These are phyloP conservation scores for Aureobasidium sp. DNA, from an alignment of 2,329 filamentous ascomycete genomes.

Conservation along the genomic window DNA sequence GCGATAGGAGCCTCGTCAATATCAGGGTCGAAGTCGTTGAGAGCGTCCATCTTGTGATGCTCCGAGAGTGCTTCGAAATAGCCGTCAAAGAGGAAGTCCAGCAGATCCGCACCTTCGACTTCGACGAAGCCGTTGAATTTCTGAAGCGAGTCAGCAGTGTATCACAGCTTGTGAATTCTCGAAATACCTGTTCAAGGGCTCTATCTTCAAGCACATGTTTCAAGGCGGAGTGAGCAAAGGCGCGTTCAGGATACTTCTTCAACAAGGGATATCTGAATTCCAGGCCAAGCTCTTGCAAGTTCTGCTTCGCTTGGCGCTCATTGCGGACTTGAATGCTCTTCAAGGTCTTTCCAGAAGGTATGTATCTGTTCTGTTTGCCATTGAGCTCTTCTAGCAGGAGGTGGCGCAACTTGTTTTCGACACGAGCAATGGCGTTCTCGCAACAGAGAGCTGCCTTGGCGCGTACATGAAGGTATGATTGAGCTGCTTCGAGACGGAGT, in stretches of 20 bases:
- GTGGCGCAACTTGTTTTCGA: neutral
- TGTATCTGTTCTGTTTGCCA: neutral
- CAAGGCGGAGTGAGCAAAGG: neutral
- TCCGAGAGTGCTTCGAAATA: neutral
- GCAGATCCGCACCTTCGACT: neutral
- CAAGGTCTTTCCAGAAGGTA: neutral
- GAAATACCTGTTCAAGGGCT: neutral
- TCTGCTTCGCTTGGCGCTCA: neutral
- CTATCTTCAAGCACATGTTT: neutral
- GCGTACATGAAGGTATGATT: neutral
- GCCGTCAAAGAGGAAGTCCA: constrained; percentile 10
- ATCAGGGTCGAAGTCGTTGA: neutral
- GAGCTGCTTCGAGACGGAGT: constrained; percentile 2
- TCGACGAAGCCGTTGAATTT: neutral
- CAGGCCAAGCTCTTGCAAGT: neutral
- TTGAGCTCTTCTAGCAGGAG: constrained; percentile 4
- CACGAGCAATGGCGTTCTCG: neutral
- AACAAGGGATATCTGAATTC: neutral
- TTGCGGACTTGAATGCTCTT: neutral
- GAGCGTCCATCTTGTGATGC: neutral
- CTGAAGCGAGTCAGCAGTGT: neutral
- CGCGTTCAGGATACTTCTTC: constrained; percentile 2
- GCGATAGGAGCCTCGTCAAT: neutral
- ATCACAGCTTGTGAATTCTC: no score
- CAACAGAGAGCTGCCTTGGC: constrained; percentile 1